These are phyloP conservation scores for Populus ilicifolia DNA, from an alignment of 345 rosid species.

Conservation along the genomic window DNA sequence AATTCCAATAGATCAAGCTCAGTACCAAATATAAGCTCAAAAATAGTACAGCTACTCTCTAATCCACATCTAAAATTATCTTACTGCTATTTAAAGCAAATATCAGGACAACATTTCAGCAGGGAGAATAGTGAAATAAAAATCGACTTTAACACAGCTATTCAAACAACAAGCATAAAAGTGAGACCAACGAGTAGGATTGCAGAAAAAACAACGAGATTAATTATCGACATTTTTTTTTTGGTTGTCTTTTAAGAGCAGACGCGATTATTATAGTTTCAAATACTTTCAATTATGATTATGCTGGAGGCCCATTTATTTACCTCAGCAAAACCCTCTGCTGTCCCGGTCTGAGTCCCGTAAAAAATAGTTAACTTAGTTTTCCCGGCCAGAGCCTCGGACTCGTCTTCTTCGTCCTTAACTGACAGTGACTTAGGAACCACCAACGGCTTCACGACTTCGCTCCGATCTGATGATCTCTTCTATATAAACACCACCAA, in stretches of 20 bases:
- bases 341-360: conserved; percentile 96
- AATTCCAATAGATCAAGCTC: not conserved
- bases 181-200: not conserved
- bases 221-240: not conserved
- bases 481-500: conserved; percentile 50
- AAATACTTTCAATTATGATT: too few species aligned
- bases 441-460: conserved; percentile 46
- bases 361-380: conserved; percentile 74
- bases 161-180: not conserved
- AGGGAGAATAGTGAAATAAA: not conserved
- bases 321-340: conserved; percentile 98
- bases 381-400: conserved; percentile 36
- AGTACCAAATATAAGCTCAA: not conserved
- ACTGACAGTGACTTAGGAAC: conserved; percentile 39
- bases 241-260: too few species aligned
- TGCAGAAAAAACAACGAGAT: not conserved
- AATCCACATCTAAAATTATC: not conserved
- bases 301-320: not conserved
- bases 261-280: not conserved
- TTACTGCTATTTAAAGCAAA: not conserved
- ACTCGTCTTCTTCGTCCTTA: conserved; percentile 29
- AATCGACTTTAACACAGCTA: not conserved
- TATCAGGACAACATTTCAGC: not conserved
- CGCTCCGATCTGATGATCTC: conserved; percentile 50
- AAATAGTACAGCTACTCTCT: not conserved